Base-by-base conservation (phyloP, 2,329 filamentous ascomycete genomes). In the Monosporascus sp. region DNA sequence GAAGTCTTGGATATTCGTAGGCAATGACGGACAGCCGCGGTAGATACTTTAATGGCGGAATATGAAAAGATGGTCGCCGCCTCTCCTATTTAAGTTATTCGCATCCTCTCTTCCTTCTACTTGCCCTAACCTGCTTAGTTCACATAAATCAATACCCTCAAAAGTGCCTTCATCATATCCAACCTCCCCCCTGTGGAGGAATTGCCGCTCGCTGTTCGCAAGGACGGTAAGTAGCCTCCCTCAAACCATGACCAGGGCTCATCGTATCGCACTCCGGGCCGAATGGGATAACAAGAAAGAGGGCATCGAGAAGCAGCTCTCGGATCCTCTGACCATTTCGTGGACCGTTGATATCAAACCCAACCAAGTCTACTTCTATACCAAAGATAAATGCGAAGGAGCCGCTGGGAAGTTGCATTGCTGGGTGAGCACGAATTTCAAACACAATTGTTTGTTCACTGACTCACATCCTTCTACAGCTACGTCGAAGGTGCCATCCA, bases 281-380 rank as follows among this genome's bases (percentile, higher is more conserved):
- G 70, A 74, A 17, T 82, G 72, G 72, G 77, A 81, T 19, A 70
- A 63, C 52, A 78, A 75, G 52, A 79, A 76, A 60, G 63, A 56
- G 0, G 73, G 71, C 2, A 57, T 74, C 16, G 77, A 79, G 62
- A 63, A 70, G 50, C 63, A 73, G 51, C 59, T 82, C 41, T 76
- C 75, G 0, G 68, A 71, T 0, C 45, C 73, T 43, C 71, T 82
- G 3, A 77, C 75, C n/a, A 65, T 68, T 37, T 40, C 70, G 7
- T 83, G 79, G 79, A 79, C 73, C 6, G 67, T 80, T 35, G 73
- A 79, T 7, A 69, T 78, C 60, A 72, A 77, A 57, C 73, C 76
- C 20, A 69, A 68, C 48, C 71, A 72, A 45, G 65, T 82, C 57
- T 80, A 69, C 56, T 72, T 77, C 9, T 80, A 80, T 53, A 70